Conservation (phyloP, 345 rosid species). For the Eucalyptus cladocalyx region DNA sequence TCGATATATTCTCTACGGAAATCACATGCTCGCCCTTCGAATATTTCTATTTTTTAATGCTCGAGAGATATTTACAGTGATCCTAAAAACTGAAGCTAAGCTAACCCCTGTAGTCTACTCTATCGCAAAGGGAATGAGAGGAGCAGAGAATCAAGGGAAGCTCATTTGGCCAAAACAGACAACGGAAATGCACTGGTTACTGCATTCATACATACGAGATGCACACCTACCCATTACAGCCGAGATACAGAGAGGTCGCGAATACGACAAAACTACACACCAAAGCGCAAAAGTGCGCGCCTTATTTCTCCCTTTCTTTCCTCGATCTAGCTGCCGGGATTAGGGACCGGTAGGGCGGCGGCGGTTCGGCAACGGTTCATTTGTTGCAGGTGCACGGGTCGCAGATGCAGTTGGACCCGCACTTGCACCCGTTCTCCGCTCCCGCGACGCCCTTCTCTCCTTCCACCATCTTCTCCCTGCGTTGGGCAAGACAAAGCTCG, state of each 20-base stretch:
- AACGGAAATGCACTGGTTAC: not conserved
- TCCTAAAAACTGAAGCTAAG: not conserved
- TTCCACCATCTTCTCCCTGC: constrained; percentile 4
- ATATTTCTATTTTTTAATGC: not conserved
- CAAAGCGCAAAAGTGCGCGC: not conserved
- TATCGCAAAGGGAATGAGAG: not conserved
- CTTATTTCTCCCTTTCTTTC: not conserved
- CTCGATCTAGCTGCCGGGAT: not conserved
- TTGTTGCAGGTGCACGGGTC: constrained; percentile 63
- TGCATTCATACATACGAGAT: not conserved
- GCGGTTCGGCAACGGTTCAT: not conserved
- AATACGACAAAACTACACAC: not conserved
- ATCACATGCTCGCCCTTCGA: not conserved
- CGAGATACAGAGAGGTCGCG: not conserved
- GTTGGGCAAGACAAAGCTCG: not conserved
- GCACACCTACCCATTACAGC: not conserved
- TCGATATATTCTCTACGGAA: not conserved
- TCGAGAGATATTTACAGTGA: not conserved
- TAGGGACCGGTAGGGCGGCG: not conserved
- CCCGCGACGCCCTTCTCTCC: constrained; percentile 29
- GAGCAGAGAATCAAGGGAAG: not conserved
- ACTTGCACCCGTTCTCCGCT: constrained; percentile 47
- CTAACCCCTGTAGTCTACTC: not conserved
- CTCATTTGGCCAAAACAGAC: not conserved
- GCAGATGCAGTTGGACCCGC: constrained; percentile 65